Evolutionary conservation across 2,329 filamentous ascomycete genomes (phyloP).

Genomic region (Rhynchosporium secalis): DNA sequence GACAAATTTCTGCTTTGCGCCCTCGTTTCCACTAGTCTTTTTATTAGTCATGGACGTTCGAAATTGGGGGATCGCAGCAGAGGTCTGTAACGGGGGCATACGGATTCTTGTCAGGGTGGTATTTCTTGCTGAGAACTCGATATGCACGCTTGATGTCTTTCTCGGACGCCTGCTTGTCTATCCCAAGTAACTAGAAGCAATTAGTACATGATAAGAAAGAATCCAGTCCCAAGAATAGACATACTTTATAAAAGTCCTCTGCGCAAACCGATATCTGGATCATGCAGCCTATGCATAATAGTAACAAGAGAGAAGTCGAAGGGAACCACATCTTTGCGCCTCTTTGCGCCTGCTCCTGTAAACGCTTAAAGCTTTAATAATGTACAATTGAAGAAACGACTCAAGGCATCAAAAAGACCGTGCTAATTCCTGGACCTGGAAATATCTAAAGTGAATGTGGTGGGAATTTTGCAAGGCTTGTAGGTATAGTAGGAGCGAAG

Average conservation of each 20-base stretch:
- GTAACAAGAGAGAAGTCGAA: conserved; percentile 49
- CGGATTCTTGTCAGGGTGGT: conserved; percentile 97
- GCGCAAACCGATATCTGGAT: conserved; percentile 56
- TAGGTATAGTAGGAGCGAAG: conserved; percentile 11
- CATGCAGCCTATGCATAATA: conserved; percentile 54
- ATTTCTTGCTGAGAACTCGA: conserved; percentile 88
- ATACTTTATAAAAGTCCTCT: conserved; percentile 79
- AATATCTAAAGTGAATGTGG: conserved; percentile 16
- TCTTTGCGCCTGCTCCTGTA: conserved; percentile 26
- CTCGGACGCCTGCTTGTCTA: conserved; percentile 77
- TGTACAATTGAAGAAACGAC: conserved; percentile 22
- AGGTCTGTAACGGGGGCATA: conserved; percentile 47
- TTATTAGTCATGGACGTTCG: conserved; percentile 13
- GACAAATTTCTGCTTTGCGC: conserved; percentile 88
- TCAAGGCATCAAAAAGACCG: conserved; percentile 22
- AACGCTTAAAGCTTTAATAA: conserved; percentile 16
- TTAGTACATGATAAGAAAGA: conserved; percentile 18
- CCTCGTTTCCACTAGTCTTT: conserved; percentile 65
- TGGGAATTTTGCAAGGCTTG: conserved; percentile 4
- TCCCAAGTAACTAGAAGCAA: conserved; percentile 65
- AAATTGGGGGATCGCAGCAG: not conserved
- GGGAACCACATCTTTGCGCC: conserved; percentile 50
- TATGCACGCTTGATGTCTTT: conserved; percentile 94
- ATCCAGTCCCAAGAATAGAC: not conserved
- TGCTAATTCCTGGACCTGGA: conserved; percentile 23